A percentile compares a stretch with the other conserved stretches of the same genome.
These are phyloP conservation scores for Gentiana dahurica DNA, from an alignment of 257 asterid species.

Conservation along the genomic window DNA sequence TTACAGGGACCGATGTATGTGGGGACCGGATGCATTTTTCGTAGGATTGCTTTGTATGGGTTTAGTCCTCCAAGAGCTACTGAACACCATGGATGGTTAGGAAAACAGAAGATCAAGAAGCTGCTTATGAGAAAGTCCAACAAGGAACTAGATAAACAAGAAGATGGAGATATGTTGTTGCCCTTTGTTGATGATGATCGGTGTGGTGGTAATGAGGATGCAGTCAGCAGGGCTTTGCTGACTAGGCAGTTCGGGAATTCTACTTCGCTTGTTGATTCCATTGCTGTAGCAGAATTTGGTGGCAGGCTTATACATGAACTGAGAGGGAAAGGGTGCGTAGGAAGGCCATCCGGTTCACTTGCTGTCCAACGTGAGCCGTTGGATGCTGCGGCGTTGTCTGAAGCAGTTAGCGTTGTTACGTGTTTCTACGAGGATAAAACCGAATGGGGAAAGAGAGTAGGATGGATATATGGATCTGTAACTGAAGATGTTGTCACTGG, in stretches of 20 bases:
- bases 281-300: slow-evolving; percentile 80
- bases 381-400: slow-evolving; percentile 71
- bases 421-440: slow-evolving; percentile 89
- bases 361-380: slow-evolving; percentile 86
- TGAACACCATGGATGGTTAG: slow-evolving; percentile 83
- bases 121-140: slow-evolving; percentile 34
- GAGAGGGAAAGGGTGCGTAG: slow-evolving; percentile 64
- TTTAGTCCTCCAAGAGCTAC: slow-evolving; percentile 91
- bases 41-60: slow-evolving; percentile 75
- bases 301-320: slow-evolving; percentile 72
- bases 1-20: slow-evolving; percentile 96
- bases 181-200: slow-evolving; percentile 32
- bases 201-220: slow-evolving; percentile 33
- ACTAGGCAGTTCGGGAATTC: slow-evolving; percentile 73
- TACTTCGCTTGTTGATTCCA: slow-evolving; percentile 51
- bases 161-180: slow-evolving; percentile 49
- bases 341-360: slow-evolving; percentile 73
- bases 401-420: slow-evolving; percentile 69
- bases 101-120: slow-evolving; percentile 39
- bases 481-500: slow-evolving; percentile 94
- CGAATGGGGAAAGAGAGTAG: slow-evolving; percentile 86
- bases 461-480: slow-evolving; percentile 91
- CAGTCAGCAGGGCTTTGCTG: slow-evolving; percentile 26
- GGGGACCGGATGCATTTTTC: slow-evolving; percentile 85
- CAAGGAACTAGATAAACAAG: slow-evolving; percentile 22